Evolutionary conservation across 169 alveolate genomes (phyloP).

Genomic region (Plasmodium falciparum): DNA sequence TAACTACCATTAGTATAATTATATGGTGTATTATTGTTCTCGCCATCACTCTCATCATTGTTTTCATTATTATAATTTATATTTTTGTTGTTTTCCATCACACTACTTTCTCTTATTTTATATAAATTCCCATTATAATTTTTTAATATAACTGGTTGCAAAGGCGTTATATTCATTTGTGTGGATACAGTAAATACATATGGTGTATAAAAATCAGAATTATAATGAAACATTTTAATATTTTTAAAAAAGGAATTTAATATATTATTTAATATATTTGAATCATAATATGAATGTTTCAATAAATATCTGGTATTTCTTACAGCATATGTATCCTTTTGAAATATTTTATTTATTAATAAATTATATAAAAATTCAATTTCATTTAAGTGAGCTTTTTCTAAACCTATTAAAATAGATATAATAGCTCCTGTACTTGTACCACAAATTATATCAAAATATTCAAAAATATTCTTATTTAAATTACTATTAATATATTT

Average conservation of each 20-base stretch:
- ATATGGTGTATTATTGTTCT: neutral
- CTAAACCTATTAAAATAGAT: constrained; percentile 87
- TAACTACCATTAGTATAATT: neutral
- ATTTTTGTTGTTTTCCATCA: neutral
- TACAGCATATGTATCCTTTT: constrained; percentile 83
- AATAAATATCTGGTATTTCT: constrained; percentile 84
- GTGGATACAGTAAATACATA: constrained; percentile 87
- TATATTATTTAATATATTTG: constrained; percentile 77
- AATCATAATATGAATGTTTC: constrained; percentile 89
- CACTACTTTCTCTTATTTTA: constrained; percentile 9
- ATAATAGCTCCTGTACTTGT: constrained; percentile 91
- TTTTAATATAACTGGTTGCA: constrained; percentile 86
- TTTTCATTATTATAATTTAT: neutral
- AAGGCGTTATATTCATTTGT: constrained; percentile 83
- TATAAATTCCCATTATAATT: constrained; percentile 73
- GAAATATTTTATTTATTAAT: constrained; percentile 85
- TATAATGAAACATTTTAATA: constrained; percentile 86
- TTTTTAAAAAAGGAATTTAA: constrained; percentile 81
- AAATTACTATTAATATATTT: constrained; percentile 77
- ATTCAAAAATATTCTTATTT: constrained; percentile 83
- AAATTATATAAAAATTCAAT: constrained; percentile 83
- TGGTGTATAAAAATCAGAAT: constrained; percentile 87
- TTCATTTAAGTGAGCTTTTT: constrained; percentile 84
- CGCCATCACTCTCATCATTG: neutral
- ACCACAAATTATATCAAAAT: constrained; percentile 90